A percentile compares a stretch with the other conserved stretches of the same genome.
These are phyloP conservation scores for Suillus decipiens DNA, from an alignment of 768 basidiomycete species.

Conservation along the genomic window DNA sequence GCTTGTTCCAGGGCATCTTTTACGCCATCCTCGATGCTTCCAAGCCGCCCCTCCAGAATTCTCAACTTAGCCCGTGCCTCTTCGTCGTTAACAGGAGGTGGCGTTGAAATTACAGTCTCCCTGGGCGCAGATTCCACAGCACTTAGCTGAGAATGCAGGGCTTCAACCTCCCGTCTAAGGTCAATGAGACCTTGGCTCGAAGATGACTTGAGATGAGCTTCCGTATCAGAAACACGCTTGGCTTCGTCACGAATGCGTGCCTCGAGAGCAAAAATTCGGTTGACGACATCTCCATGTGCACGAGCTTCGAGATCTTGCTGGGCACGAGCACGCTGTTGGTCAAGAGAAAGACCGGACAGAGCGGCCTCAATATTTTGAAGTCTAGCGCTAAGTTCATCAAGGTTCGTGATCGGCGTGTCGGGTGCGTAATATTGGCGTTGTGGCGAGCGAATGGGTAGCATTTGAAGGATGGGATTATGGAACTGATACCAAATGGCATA, in stretches of 20 bases:
- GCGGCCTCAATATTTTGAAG: slow-evolving; percentile 64
- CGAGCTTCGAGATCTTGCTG: slow-evolving; percentile 56
- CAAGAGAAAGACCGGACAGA: slow-evolving; percentile 58
- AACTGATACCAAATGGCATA: slow-evolving; percentile 47
- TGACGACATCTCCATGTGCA: slow-evolving; percentile 51
- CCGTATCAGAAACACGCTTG: slow-evolving; percentile 53
- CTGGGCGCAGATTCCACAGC: slow-evolving; percentile 26
- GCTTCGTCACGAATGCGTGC: slow-evolving; percentile 47
- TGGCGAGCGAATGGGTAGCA: slow-evolving; percentile 36
- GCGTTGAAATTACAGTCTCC: slow-evolving; percentile 18
- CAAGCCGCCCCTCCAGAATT: slow-evolving; percentile 63
- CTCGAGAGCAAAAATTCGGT: slow-evolving; percentile 59
- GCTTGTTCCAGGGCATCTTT: slow-evolving; percentile 73
- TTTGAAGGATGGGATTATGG: slow-evolving; percentile 34
- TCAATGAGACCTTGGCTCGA: slow-evolving; percentile 47
- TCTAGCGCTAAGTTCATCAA: slow-evolving; percentile 64
- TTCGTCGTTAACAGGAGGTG: slow-evolving; percentile 44
- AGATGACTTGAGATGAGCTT: slow-evolving; percentile 46
- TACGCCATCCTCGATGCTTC: slow-evolving; percentile 59
- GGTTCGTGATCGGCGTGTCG: slow-evolving; percentile 59
- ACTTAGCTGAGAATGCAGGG: slow-evolving; percentile 46
- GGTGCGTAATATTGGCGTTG: slow-evolving; percentile 51
- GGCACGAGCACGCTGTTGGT: slow-evolving; percentile 50
- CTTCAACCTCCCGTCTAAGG: slow-evolving; percentile 58
- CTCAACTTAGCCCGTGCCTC: slow-evolving; percentile 57